Conservation (phyloP, 2,329 filamentous ascomycete genomes). For the Pleurostoma richardsiae region DNA sequence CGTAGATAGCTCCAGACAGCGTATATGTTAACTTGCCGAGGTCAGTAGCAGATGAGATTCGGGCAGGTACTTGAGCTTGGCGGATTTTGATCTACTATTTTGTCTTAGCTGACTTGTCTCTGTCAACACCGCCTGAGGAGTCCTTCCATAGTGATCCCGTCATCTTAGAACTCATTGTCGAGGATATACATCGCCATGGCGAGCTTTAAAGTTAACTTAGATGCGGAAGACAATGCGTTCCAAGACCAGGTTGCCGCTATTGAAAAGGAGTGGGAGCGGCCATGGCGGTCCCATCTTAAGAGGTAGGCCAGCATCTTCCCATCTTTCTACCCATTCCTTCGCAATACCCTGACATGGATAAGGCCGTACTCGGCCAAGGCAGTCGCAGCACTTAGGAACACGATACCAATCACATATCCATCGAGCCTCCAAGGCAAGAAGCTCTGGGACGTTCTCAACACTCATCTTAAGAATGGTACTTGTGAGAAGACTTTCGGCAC, state of each 20-base stretch:
- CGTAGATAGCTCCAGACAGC: not conserved
- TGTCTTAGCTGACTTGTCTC: too few relatives aligned
- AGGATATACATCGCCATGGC: slow-evolving; percentile 7
- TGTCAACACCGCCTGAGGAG: too few relatives aligned
- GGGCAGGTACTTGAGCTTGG: too few relatives aligned
- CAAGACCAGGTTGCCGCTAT: slow-evolving; percentile 23
- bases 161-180: too few relatives aligned
- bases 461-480: slow-evolving; percentile 25
- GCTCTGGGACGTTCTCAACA: slow-evolving; percentile 27
- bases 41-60: too few relatives aligned
- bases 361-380: slow-evolving; percentile 25
- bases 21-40: too few relatives aligned
- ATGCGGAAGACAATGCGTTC: slow-evolving; percentile 22
- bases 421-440: slow-evolving; percentile 26
- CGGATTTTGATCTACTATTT: too few relatives aligned
- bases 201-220: slow-evolving; percentile 10
- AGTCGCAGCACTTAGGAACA: slow-evolving; percentile 25
- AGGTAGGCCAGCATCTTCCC: not conserved
- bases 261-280: slow-evolving; percentile 25
- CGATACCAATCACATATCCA: slow-evolving; percentile 17
- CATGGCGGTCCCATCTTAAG: slow-evolving; percentile 18
- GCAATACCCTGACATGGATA: not conserved
- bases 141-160: too few relatives aligned
- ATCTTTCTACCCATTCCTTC: not conserved
- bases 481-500: slow-evolving; percentile 30